Base-by-base conservation (phyloP, 2,329 filamentous ascomycete species). In the Aspergillus luchuensis region DNA sequence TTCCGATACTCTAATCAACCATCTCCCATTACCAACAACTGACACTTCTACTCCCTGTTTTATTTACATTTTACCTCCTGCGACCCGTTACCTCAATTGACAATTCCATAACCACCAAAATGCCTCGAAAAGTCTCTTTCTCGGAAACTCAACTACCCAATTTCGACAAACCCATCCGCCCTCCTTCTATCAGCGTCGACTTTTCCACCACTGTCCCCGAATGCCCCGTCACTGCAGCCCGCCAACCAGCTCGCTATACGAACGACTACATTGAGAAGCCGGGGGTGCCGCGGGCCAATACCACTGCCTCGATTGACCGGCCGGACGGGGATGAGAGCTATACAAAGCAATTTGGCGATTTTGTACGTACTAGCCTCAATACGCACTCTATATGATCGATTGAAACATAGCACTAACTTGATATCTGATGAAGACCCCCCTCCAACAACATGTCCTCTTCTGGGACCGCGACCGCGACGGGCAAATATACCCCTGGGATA, bases 401-500 rank as follows among this genome's bases (percentile, higher is more conserved):
- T 45, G 17, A 25, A n/a, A 43, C 2, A 13, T 30, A 8, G 4
- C 11, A 36, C 33, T 36, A 5, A 36, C 11, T 5, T 13, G 10
- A 15, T 13, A 2, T 15, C 4, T 6, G 33, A 38, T n/a, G 6
- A n/a, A 67, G 64, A 74, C 73, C 3, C 72, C 74, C 5, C 65
- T 81, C 0, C 78, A 80, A 54, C 76, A 76, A 45, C 79, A 81
- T 52, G 62, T 76, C 39, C 66, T 74, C 4, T 81, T 80, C 69
- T 81, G 76, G 71, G 78, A 81, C 60, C 69, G 69, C 47, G 77
- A 81, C 62, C 56, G 61, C 4, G 78, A 81, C 59, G 77, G 77
- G 19, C 63, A 74, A 15, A 79, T 81, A 60, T 76, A 68, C 57
- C 79, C 78, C 0, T 57, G 55, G 17, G 76, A 81, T 61, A 79